Percentiles rank a stretch among this genome's conserved stretches.
Evolutionary conservation across 2,329 filamentous ascomycete species (phyloP).

Genomic region (Pestalotiopsis sp.): DNA sequence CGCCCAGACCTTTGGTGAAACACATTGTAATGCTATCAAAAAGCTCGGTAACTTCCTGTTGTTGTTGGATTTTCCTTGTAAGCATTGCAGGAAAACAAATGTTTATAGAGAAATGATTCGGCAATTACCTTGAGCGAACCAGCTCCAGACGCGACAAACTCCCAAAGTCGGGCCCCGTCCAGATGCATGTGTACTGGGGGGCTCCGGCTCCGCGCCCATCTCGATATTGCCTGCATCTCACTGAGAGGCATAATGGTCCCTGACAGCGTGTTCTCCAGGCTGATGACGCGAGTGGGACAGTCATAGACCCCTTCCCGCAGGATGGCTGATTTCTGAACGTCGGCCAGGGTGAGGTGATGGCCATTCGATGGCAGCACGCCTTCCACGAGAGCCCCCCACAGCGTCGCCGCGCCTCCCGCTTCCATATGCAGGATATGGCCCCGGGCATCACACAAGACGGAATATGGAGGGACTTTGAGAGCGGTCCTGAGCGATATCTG

Average conservation of each 20-base stretch:
- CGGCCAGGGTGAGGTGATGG: conserved; percentile 44
- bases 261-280: conserved; percentile 43
- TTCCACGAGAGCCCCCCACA: conserved; percentile 67
- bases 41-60: neutral
- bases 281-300: conserved; percentile 42
- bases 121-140: conserved; percentile 33
- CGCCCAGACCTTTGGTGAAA: conserved; percentile 56
- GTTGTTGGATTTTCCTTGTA: no score
- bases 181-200: conserved; percentile 45
- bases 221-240: conserved; percentile 35
- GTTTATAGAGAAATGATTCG: no score
- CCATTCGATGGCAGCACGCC: conserved; percentile 39
- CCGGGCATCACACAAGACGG: conserved; percentile 69
- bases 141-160: conserved; percentile 46
- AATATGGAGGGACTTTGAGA: conserved; percentile 70
- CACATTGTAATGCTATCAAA: conserved; percentile 53
- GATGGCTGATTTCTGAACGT: conserved; percentile 35
- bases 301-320: conserved; percentile 44
- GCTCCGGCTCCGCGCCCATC: conserved; percentile 35
- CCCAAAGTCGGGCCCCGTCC: conserved; percentile 56
- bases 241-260: conserved; percentile 37
- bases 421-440: conserved; percentile 68
- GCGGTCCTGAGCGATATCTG: conserved; percentile 74
- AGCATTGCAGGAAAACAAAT: no score
- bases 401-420: conserved; percentile 57